These are phyloP conservation scores for Globisporangium nagaii DNA, from an alignment of 352 stramenopile species.

Conservation along the genomic window DNA sequence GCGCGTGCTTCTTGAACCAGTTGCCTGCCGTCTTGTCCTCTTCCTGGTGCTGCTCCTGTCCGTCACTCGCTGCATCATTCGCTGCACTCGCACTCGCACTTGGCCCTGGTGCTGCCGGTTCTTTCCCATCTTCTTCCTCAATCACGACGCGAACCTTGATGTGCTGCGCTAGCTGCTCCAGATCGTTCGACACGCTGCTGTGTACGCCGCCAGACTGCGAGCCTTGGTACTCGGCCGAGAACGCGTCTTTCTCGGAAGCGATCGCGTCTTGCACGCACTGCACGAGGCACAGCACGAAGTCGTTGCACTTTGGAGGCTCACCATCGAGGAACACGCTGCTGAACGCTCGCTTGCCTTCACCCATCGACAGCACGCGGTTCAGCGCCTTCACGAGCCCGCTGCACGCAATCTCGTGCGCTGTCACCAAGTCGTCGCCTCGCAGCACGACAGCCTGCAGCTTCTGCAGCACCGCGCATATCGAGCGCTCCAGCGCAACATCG, in stretches of 20 bases:
- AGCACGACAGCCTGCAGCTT: slow-evolving; percentile 27
- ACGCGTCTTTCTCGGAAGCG: slow-evolving; percentile 54
- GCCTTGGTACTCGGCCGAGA: slow-evolving; percentile 22
- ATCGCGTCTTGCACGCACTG: slow-evolving; percentile 53
- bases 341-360: slow-evolving; percentile 30
- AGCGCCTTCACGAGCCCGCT: slow-evolving; percentile 50
- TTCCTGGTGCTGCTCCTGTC: not conserved
- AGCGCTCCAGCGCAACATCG: not conserved
- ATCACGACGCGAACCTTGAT: slow-evolving; percentile 69
- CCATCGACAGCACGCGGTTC: slow-evolving; percentile 21
- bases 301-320: not conserved
- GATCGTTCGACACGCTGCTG: slow-evolving; percentile 31
- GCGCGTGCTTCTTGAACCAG: slow-evolving; percentile 21
- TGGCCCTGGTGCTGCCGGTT: slow-evolving; percentile 12
- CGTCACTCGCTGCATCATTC: slow-evolving; percentile 33
- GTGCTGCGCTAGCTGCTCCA: slow-evolving; percentile 65
- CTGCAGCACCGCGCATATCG: slow-evolving; percentile 6
- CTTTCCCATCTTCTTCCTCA: slow-evolving; percentile 25
- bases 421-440: slow-evolving; percentile 29
- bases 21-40: slow-evolving; percentile 10
- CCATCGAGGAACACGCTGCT: slow-evolving; percentile 20
- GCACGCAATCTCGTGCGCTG: slow-evolving; percentile 51
- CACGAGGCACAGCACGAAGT: slow-evolving; percentile 27
- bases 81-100: slow-evolving; percentile 39
- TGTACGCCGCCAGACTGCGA: not conserved